Evolutionary conservation across 345 rosid genomes (phyloP).

Genomic region (Noccaea caerulescens): DNA sequence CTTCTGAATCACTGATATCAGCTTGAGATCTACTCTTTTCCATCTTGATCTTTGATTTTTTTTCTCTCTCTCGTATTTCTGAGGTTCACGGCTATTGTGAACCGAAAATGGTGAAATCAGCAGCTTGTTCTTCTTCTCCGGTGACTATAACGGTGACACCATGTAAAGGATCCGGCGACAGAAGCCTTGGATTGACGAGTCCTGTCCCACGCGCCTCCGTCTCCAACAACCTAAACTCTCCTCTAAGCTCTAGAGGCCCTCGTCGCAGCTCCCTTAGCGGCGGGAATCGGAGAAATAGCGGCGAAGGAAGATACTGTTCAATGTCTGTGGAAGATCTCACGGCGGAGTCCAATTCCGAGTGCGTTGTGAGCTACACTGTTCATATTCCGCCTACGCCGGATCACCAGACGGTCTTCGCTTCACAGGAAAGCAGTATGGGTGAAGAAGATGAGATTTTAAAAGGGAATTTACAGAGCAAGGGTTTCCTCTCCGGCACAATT

Average conservation of each 20-base stretch:
- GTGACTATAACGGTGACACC: constrained; percentile 75
- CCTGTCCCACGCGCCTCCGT: constrained; percentile 64
- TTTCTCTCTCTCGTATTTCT: not conserved
- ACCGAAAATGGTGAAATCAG: constrained; percentile 54
- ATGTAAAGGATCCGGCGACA: constrained; percentile 65
- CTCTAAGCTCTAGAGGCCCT: constrained; percentile 52
- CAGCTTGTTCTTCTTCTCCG: constrained; percentile 58
- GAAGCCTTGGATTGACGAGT: constrained; percentile 76
- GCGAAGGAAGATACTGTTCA: constrained; percentile 61
- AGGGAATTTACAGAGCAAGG: constrained; percentile 44
- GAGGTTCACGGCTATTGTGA: not conserved
- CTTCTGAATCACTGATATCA: not conserved
- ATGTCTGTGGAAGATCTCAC: constrained; percentile 53
- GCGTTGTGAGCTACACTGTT: constrained; percentile 64
- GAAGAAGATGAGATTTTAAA: constrained; percentile 35
- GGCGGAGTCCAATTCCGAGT: constrained; percentile 55
- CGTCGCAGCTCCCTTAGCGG: constrained; percentile 53
- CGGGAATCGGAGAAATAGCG: constrained; percentile 48
- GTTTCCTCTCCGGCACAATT: constrained; percentile 63
- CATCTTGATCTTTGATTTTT: constrained; percentile 1
- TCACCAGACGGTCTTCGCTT: constrained; percentile 60
- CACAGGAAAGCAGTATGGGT: constrained; percentile 53
- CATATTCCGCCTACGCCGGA: constrained; percentile 86
- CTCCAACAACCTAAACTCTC: constrained; percentile 64
- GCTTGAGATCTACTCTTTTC: constrained; percentile 15